Conservation (phyloP, 163 green algal species). For the Chloroidium sp. region DNA sequence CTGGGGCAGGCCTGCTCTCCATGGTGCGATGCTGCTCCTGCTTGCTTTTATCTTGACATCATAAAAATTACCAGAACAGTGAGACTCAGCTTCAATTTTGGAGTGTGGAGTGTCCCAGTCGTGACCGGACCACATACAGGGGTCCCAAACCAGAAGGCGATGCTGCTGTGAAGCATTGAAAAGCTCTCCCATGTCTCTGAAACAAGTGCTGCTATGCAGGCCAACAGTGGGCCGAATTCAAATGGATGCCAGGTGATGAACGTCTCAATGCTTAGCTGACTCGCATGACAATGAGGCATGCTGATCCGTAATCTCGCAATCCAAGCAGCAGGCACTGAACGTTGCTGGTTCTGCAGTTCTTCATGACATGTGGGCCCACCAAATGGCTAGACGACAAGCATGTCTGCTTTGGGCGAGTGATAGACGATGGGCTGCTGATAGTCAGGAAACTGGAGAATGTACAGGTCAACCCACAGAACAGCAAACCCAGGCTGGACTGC, state of each 20-base stretch:
- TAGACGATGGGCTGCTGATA: conserved; percentile 85
- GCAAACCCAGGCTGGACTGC: conserved; percentile 78
- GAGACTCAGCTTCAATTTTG: too few species aligned
- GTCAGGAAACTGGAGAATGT: conserved; percentile 96
- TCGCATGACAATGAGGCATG: too few species aligned
- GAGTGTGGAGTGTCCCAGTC: too few species aligned
- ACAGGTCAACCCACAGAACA: conserved; percentile 68
- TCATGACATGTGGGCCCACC: conserved; percentile 88
- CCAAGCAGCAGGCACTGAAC: neutral
- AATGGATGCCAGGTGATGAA: conserved; percentile 66
- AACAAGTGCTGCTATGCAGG: conserved; percentile 29
- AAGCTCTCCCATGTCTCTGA: neutral
- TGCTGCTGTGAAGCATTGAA: too few species aligned
- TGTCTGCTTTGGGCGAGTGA: conserved; percentile 79
- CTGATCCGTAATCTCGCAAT: neutral
- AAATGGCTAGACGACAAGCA: conserved; percentile 84
- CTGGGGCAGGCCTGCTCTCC: conserved; percentile 88
- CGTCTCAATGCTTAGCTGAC: too few species aligned
- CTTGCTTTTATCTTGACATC: too few species aligned
- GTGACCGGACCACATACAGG: too few species aligned
- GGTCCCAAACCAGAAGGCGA: too few species aligned
- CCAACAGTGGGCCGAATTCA: conserved; percentile 85
- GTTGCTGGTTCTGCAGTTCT: conserved; percentile 68
- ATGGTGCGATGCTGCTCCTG: conserved; percentile 32
- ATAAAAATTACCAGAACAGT: too few species aligned